phyloP scores from a whole-genome alignment of 23 red algal species.

The Rhodosorus marinus region DNA sequence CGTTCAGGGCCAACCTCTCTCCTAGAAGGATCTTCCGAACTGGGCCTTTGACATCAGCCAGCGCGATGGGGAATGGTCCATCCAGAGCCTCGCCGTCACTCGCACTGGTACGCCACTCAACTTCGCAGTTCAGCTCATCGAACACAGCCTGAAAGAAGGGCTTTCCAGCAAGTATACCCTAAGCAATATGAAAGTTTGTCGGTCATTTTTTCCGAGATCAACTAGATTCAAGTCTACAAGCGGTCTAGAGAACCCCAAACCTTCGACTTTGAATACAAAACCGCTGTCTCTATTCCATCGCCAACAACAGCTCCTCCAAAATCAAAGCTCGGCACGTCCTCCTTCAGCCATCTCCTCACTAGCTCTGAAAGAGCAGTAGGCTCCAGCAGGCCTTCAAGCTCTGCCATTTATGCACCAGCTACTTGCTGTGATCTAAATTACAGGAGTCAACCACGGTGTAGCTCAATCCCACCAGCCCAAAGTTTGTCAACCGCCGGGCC shows the following conservation, averaged over 20 bases:
- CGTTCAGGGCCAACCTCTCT: slow-evolving; percentile 71
- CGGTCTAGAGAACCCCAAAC: too few relatives aligned
- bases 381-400: neutral
- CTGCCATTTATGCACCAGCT: too few relatives aligned
- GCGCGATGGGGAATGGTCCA: neutral
- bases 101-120: slow-evolving; percentile 17
- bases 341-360: slow-evolving; percentile 34
- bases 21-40: slow-evolving; percentile 35
- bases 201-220: too few relatives aligned
- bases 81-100: slow-evolving; percentile 1
- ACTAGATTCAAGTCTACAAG: too few relatives aligned
- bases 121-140: slow-evolving; percentile 22
- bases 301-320: slow-evolving; percentile 29
- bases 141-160: slow-evolving; percentile 83
- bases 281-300: slow-evolving; percentile 4
- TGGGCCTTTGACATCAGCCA: slow-evolving; percentile 46
- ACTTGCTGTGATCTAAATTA: too few relatives aligned
- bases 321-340: slow-evolving; percentile 84
- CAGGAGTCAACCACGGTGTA: too few relatives aligned
- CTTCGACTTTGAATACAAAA: slow-evolving; percentile 56
- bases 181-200: slow-evolving; percentile 1
- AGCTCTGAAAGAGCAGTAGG: slow-evolving; percentile 6
- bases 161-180: slow-evolving; percentile 38
- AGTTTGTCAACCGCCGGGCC: too few relatives aligned
- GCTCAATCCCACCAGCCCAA: too few relatives aligned